Base-by-base conservation (phyloP, 2,329 filamentous ascomycete species). In the Fusarium foetens region DNA sequence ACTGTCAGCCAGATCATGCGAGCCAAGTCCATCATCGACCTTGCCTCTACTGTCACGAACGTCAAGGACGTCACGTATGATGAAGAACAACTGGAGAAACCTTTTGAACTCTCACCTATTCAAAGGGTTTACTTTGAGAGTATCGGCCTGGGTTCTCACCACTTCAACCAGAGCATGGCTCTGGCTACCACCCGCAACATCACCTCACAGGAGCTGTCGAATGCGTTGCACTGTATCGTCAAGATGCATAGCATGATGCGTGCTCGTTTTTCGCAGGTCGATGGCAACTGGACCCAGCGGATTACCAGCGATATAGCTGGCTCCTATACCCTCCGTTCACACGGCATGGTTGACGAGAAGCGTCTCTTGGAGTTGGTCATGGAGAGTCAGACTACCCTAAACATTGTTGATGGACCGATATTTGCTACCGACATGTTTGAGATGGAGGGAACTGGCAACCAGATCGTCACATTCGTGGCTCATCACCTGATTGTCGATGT, bases 401-500 rank as follows among this genome's bases (percentile, higher is more conserved):
- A 66, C 6, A 63, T 71, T 31, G 8, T 62, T 3, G 6, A 65
- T 8, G 60, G 63, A 2, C 53, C 72, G 27, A 17, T 70, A 6
- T 3, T 65, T 9, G 42, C 61, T 8, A 38, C n/a, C 14, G 75
- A 81, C 36, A 66, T 74, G 2, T 69, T 77, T 16, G 52, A 74
- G 17, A 46, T 73, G n/a, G 43, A 61, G 5, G 36, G 8, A 8
- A 38, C 13, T 9, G 38, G 49, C 9, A 39, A 68, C 10, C 54
- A 77, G 16, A 68, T 79, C 11, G 46, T 68, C 79, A 16, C 71
- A 3, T 42, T 82, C 77, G 77, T 77, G 4, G 76, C 74, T 8
- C 81, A 83, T n/a, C 82, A 84, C 43, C 73, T 84, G 8, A 75
- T 83, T 13, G 80, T 86, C 38, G 84, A 86, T 58, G 73, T 86